Base-by-base conservation (phyloP, 352 stramenopile species). In the Stramenopiles sp. region DNA sequence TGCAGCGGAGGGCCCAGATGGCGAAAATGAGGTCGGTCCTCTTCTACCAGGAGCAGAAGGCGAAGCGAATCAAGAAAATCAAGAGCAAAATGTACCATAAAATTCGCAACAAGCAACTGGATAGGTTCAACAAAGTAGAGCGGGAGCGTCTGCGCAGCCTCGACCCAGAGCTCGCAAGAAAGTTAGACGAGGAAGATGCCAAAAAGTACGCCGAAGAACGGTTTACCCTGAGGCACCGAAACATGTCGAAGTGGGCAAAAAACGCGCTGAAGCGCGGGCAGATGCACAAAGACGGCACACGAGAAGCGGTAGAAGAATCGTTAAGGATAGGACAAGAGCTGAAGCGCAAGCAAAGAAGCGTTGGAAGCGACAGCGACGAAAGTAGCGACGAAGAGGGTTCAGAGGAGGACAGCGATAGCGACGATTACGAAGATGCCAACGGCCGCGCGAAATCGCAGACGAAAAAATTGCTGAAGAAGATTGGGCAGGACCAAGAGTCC, bases 61-160 rank as follows among this genome's bases (percentile, higher is more conserved):
- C 89, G 68, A 89, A 94, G 78, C 92, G 94, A 34, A 92, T 98
- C 33, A 98, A 98, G 83, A 98, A 98, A 83, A 99, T 98, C 80
- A 99, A 99, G 83, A 97, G 89, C 35, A 98, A 98, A 79, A 90
- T 97, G 34, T 98, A 97, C 85, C 89, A 95, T 78, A 95, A 96
- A 79, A 98, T 98, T 78, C 86, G 91, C 69, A 98, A 98, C 81
- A 88, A 89, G 73, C 87, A 97, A 77, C 81, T 89, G 80, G 87
- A 87, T 75, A 86, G 89, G 75, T 79, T 88, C 3, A 84, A 91
- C 75, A 87, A 94, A 33, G 90, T 89, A 49, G 90, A 96, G 71
- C 84, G 81, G 71, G 82, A 90, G 36, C 81, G 89, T 74, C 79
- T 92, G 37, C 85, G 86, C n/a, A 80, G 82, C 49, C 77, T 90